phyloP scores from a whole-genome alignment of 352 stramenopile genomes.

The Phytophthora pistaciae region DNA sequence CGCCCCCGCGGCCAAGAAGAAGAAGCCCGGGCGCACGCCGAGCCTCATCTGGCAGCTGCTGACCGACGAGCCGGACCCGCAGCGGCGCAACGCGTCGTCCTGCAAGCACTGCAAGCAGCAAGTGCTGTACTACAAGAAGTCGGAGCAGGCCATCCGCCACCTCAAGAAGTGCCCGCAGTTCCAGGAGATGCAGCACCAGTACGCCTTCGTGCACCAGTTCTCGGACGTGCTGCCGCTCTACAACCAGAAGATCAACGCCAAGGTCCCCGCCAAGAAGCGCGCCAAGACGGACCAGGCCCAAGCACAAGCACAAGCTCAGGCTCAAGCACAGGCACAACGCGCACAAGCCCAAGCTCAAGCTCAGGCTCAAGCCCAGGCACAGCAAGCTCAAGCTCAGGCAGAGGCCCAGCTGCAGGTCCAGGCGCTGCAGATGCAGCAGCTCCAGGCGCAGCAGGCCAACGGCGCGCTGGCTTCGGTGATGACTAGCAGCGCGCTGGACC shows the following conservation, averaged over 20 bases:
- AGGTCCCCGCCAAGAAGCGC: conserved; percentile 71
- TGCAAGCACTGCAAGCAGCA: conserved; percentile 91
- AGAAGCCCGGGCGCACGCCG: conserved; percentile 71
- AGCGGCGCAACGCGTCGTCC: conserved; percentile 75
- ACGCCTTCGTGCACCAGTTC: conserved; percentile 82
- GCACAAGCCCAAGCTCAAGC: not conserved
- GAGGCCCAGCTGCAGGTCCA: conserved; percentile 26
- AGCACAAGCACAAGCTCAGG: conserved; percentile 1
- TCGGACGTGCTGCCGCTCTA: conserved; percentile 84
- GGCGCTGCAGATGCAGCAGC: conserved; percentile 15
- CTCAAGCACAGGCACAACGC: conserved; percentile 9
- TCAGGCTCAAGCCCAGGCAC: conserved; percentile 22
- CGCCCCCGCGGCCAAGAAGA: conserved; percentile 69
- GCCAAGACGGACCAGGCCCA: conserved; percentile 47
- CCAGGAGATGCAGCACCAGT: conserved; percentile 86
- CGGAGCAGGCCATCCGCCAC: conserved; percentile 85
- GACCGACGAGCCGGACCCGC: conserved; percentile 82
- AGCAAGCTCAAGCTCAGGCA: not conserved
- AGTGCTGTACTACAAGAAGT: conserved; percentile 90
- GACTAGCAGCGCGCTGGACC: conserved; percentile 46
- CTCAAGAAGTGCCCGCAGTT: conserved; percentile 85
- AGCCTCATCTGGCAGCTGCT: conserved; percentile 86
- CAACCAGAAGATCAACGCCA: conserved; percentile 85
- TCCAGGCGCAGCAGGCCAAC: conserved; percentile 22
- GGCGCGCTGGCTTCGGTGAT: conserved; percentile 25